Evolutionary conservation across 1,284 basidiomycete genomes (phyloP).

Genomic region (Rhodotorula sp.): DNA sequence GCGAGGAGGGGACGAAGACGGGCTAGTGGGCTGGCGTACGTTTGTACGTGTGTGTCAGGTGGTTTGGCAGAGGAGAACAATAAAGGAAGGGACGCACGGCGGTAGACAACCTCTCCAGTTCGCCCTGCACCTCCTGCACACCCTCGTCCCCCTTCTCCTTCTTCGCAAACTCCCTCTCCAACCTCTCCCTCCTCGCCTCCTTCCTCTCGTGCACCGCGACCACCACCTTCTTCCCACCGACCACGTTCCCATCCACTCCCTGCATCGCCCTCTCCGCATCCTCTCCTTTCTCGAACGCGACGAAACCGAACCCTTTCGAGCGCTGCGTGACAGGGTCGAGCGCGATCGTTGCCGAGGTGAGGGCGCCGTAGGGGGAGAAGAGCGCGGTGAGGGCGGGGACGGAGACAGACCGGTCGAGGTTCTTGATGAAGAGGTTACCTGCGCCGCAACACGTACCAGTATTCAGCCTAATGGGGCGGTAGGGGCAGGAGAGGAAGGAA

Average conservation of each 20-base stretch:
- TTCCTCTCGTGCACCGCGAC: slow-evolving; percentile 88
- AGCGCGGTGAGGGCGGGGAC: slow-evolving; percentile 75
- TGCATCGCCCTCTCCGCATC: slow-evolving; percentile 68
- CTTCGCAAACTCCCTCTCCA: slow-evolving; percentile 45
- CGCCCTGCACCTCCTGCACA: not conserved
- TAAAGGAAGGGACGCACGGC: not conserved
- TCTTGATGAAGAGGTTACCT: slow-evolving; percentile 55
- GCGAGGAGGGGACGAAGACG: slow-evolving; percentile 2
- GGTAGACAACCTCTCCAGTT: not conserved
- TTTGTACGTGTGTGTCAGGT: too few species aligned
- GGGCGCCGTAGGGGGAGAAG: slow-evolving; percentile 55
- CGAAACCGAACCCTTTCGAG: slow-evolving; percentile 92
- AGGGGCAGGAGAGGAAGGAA: not conserved
- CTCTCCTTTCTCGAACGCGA: slow-evolving; percentile 59
- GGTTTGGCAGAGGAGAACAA: too few species aligned
- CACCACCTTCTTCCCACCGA: slow-evolving; percentile 65
- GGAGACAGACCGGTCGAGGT: slow-evolving; percentile 77
- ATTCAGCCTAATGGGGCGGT: too few species aligned
- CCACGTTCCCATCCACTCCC: slow-evolving; percentile 66
- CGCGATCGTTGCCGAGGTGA: slow-evolving; percentile 82
- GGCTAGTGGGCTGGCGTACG: not conserved
- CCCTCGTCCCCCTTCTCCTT: not conserved
- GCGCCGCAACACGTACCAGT: too few species aligned
- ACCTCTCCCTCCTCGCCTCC: slow-evolving; percentile 78
- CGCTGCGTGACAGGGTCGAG: slow-evolving; percentile 71